Evolutionary conservation across 208 protist genomes (phyloP).

Genomic region (Leishmania mexicana): DNA sequence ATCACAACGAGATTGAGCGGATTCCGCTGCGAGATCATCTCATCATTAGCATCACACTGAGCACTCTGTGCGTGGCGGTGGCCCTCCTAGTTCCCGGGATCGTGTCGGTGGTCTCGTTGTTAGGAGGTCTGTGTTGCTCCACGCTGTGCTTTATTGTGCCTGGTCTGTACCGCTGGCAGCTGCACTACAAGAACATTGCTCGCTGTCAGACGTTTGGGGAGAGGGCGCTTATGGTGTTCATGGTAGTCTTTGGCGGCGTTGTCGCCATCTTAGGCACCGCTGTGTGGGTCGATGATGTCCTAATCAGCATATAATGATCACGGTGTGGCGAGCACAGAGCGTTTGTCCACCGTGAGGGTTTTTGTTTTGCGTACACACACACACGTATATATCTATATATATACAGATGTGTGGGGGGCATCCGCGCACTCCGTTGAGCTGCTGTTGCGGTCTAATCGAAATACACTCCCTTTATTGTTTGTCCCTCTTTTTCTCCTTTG

Average conservation of each 20-base stretch:
- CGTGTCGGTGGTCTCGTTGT: conserved; percentile 55
- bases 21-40: conserved; percentile 61
- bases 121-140: conserved; percentile 67
- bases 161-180: conserved; percentile 61
- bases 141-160: conserved; percentile 69
- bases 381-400: neutral
- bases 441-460: neutral
- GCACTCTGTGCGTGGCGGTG: conserved; percentile 41
- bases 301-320: conserved; percentile 9
- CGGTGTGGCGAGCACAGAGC: neutral
- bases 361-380: neutral
- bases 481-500: neutral
- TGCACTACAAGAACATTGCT: conserved; percentile 42
- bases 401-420: neutral
- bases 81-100: conserved; percentile 66
- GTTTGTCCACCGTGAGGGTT: neutral
- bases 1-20: conserved; percentile 39
- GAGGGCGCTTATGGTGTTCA: conserved; percentile 29
- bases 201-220: conserved; percentile 30
- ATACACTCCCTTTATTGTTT: neutral
- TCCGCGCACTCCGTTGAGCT: neutral
- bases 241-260: conserved; percentile 53
- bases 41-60: conserved; percentile 64
- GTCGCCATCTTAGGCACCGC: conserved; percentile 46
- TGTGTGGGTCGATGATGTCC: conserved; percentile 33